Base-by-base conservation (phyloP, 2,329 filamentous ascomycete genomes). In the Penicillium sp. region DNA sequence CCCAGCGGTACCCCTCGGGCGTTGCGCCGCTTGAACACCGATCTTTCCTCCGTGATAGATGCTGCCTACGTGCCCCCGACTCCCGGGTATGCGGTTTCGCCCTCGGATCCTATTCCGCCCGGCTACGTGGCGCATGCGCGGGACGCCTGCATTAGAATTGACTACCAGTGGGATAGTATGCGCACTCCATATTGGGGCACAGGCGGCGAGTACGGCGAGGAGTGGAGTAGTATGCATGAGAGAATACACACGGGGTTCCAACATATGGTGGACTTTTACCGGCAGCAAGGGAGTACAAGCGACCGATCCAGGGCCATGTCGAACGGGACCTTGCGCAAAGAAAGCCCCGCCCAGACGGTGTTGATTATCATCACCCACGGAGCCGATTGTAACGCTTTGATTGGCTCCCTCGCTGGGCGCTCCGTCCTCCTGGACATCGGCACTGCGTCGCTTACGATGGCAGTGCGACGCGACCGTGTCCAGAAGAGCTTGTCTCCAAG, bases 81-180 rank as follows among this genome's bases (percentile, higher is more conserved):
- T 6, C 93, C 94, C 1, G 86, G 87, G 16, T 97, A 96, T 74
- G 91, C 94, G 1, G 84, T 97, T 10, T 94, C 91, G 0, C 83
- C 85, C 7, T 88, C 89, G 7, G 89, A 92, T 46, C 87, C 89
- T 7, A 97, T 98, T 58, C 95, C 95, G 0, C 81, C 87, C 2
- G 95, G 94, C 2, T 96, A 96, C 72, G 90, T 96, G 18, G 86
- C 91, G 0, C 95, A 99, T 76, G 94, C 94, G 9, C 86, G 92
- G 61, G 92, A 98, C 71, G 87, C 89, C 13, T 98, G 92, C 70
- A 82, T 91, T 5, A 84, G 90, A 52, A 83, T 97, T n/a, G 95
- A 99, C 75, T 96, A 91, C 69, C 90, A 94, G 68, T 99, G 95
- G 94, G 93, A 99, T 71, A 97, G 93, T 60, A 94, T 93, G 83